These are phyloP conservation scores for Apostasia ramifera DNA, from an alignment of 106 monocot species.

Conservation along the genomic window DNA sequence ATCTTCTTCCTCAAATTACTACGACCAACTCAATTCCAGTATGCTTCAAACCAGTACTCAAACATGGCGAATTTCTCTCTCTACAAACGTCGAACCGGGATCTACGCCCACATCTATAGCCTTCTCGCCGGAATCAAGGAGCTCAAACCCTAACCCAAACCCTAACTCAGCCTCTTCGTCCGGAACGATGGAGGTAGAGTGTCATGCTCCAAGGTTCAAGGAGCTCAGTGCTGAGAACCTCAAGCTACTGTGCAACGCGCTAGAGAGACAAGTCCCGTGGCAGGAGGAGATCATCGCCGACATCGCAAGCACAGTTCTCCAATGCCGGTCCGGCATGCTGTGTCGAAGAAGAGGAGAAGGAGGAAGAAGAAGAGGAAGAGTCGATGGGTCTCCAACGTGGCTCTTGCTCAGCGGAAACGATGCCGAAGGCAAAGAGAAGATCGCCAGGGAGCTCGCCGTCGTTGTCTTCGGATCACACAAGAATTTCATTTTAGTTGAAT, in stretches of 20 bases:
- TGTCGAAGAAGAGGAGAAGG: constrained; percentile 28
- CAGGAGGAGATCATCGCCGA: constrained; percentile 61
- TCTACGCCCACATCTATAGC: background rate
- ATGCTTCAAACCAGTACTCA: constrained; percentile 6
- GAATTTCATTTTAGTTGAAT: constrained; percentile 27
- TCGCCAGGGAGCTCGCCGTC: constrained; percentile 51
- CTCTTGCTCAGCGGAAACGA: constrained; percentile 70
- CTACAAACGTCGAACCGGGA: constrained; percentile 7
- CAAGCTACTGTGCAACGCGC: constrained; percentile 43
- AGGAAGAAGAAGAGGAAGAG: constrained; percentile 29
- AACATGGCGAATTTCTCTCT: constrained; percentile 12
- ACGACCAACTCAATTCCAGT: constrained; percentile 14
- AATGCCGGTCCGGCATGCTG: constrained; percentile 56
- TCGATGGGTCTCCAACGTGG: constrained; percentile 32
- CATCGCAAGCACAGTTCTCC: constrained; percentile 56
- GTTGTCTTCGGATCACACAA: constrained; percentile 54
- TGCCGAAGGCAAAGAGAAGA: constrained; percentile 45
- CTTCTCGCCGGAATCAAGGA: background rate
- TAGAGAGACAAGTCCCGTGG: constrained; percentile 50
- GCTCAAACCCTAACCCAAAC: constrained; percentile 16
- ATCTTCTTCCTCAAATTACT: constrained; percentile 26
- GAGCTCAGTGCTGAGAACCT: constrained; percentile 71
- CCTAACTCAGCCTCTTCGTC: constrained; percentile 34
- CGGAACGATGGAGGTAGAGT: constrained; percentile 35
- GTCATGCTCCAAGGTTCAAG: constrained; percentile 36